Percentiles rank a stretch among this genome's conserved stretches.
Evolutionary conservation across 495 filamentous ascomycete species (phyloP).

Genomic region (Hypoxylon perforatum): DNA sequence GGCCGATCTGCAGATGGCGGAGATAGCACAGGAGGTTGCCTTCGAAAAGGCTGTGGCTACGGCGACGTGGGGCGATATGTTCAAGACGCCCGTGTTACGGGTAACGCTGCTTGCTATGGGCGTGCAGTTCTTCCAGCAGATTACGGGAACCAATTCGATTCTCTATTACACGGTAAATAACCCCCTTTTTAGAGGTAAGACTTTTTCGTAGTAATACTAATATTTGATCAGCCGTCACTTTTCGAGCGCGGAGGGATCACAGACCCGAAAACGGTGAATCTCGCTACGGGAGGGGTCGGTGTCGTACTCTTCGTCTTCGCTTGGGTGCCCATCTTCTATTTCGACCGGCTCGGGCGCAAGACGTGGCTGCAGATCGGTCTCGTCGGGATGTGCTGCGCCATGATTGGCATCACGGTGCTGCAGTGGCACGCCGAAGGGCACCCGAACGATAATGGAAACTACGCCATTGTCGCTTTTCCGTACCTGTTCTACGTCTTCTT

Average conservation of each 20-base stretch:
- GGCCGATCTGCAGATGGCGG: constrained; percentile 60
- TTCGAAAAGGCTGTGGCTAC: constrained; percentile 43
- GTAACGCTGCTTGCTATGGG: constrained; percentile 43
- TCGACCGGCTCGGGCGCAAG: constrained; percentile 42
- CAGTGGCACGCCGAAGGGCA: constrained; percentile 39
- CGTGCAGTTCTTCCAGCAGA: constrained; percentile 41
- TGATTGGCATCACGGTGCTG: constrained; percentile 38
- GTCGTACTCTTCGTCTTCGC: constrained; percentile 38
- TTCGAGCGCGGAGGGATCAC: constrained; percentile 41
- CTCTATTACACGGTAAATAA: constrained; percentile 38
- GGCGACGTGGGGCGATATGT: constrained; percentile 38
- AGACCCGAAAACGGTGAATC: constrained; percentile 36
- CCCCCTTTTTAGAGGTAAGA: neutral
- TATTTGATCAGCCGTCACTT: constrained; percentile 24
- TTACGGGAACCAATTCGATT: constrained; percentile 43
- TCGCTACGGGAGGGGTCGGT: constrained; percentile 41
- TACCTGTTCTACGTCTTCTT: constrained; percentile 46
- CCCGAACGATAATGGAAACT: constrained; percentile 31
- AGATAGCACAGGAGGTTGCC: constrained; percentile 42
- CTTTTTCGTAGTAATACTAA: neutral
- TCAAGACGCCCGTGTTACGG: constrained; percentile 42
- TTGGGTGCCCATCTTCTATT: constrained; percentile 42
- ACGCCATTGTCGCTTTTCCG: constrained; percentile 45
- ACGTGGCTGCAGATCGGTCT: constrained; percentile 43
- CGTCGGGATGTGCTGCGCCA: constrained; percentile 41